Percentiles rank a stretch among this genome's conserved stretches.
phyloP scores from a whole-genome alignment of 2,329 filamentous ascomycete genomes.

The Pezizomycotina sp. region DNA sequence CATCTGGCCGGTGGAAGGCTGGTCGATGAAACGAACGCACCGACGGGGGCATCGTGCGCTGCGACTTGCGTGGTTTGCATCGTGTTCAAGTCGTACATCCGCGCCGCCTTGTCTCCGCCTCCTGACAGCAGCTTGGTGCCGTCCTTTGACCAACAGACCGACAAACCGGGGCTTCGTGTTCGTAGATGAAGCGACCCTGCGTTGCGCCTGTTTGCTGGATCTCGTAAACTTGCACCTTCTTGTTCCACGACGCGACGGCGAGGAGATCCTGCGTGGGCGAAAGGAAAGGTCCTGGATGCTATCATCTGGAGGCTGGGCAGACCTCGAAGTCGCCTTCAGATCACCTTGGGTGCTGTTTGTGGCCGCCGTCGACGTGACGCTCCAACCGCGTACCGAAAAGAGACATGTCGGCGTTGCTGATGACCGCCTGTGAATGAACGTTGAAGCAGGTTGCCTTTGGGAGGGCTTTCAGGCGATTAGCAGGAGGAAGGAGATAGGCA shows the following conservation, averaged over 20 bases:
- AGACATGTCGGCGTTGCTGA: slow-evolving; percentile 26
- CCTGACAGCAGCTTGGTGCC: slow-evolving; percentile 74
- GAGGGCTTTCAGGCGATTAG: too few species aligned
- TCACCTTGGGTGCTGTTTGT: slow-evolving; percentile 67
- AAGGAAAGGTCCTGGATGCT: slow-evolving; percentile 72
- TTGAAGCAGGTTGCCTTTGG: slow-evolving; percentile 14
- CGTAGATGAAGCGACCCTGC: slow-evolving; percentile 69
- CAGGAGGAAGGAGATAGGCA: too few species aligned
- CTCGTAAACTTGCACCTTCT: slow-evolving; percentile 94
- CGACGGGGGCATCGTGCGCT: slow-evolving; percentile 69
- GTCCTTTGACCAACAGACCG: slow-evolving; percentile 82
- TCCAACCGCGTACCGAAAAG: slow-evolving; percentile 30
- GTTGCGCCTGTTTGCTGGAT: slow-evolving; percentile 62
- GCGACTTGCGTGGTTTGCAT: slow-evolving; percentile 57
- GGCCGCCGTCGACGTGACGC: slow-evolving; percentile 36
- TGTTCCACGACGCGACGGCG: slow-evolving; percentile 89
- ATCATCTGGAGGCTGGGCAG: slow-evolving; percentile 67
- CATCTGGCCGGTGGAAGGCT: slow-evolving; percentile 51
- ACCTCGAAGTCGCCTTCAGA: slow-evolving; percentile 69
- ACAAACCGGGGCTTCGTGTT: slow-evolving; percentile 70
- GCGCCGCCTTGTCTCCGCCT: slow-evolving; percentile 79
- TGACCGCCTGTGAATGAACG: slow-evolving; percentile 18
- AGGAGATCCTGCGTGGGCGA: slow-evolving; percentile 63
- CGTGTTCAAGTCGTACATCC: slow-evolving; percentile 64
- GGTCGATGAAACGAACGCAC: slow-evolving; percentile 61